These are phyloP conservation scores for Vachellia pachyceras DNA, from an alignment of 306 rosid genomes.

Conservation along the genomic window DNA sequence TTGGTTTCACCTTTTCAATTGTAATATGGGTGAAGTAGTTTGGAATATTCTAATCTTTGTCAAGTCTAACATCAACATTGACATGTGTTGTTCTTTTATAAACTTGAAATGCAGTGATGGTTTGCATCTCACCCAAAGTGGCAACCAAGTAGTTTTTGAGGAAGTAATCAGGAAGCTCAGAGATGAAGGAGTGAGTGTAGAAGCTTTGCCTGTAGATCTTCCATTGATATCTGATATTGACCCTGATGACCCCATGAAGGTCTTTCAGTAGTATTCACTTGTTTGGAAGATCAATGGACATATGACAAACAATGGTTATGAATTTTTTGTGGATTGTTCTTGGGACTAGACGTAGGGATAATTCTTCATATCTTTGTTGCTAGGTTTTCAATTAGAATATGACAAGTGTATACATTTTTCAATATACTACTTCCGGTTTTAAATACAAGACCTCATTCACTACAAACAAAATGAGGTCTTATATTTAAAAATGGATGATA, in stretches of 20 bases:
- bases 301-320: neutral
- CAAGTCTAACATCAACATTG: neutral
- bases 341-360: neutral
- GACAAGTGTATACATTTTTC: neutral
- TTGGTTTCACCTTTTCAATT: neutral
- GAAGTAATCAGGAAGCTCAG: constrained; percentile 66
- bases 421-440: neutral
- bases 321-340: constrained; percentile 11
- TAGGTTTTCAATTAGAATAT: neutral
- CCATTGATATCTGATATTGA: constrained; percentile 72
- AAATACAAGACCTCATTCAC: no score
- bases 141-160: constrained; percentile 71
- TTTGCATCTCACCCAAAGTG: constrained; percentile 68
- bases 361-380: neutral
- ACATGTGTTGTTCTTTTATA: constrained; percentile 30
- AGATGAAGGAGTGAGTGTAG: constrained; percentile 57
- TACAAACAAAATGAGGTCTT: no score
- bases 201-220: constrained; percentile 61
- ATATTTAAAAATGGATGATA: neutral
- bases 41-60: neutral
- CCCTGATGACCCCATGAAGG: constrained; percentile 64
- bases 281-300: neutral
- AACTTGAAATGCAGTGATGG: constrained; percentile 69
- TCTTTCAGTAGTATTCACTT: constrained; percentile 45
- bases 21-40: neutral